Evolutionary conservation across 148 eudicot species (phyloP).

Genomic region (Chenopodium quinoa): DNA sequence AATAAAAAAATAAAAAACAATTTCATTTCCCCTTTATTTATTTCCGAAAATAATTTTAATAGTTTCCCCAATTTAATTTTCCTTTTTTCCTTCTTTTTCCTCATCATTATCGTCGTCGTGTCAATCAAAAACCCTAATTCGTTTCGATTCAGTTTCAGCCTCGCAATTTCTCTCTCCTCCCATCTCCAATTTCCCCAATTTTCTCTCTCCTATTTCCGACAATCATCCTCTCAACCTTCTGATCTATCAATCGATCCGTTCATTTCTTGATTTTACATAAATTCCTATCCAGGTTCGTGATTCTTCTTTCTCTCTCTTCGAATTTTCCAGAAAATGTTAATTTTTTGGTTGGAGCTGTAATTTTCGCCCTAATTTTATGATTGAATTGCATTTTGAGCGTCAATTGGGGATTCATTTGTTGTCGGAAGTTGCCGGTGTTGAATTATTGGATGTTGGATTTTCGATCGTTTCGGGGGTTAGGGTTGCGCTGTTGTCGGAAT

Average conservation of each 20-base stretch:
- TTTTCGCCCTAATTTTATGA: not conserved
- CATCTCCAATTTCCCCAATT: not conserved
- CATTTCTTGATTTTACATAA: conserved; percentile 7
- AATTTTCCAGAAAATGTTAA: not conserved
- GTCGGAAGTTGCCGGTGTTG: not conserved
- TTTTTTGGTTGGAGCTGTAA: not conserved
- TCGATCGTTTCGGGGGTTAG: conserved; percentile 16
- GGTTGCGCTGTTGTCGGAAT: not conserved
- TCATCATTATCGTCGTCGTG: conserved; percentile 26
- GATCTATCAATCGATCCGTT: conserved; percentile 23
- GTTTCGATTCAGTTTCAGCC: conserved; percentile 47
- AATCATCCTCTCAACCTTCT: conserved; percentile 1
- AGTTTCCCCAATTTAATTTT: not conserved
- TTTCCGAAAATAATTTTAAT: not conserved
- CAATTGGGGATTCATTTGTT: not conserved
- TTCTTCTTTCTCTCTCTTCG: conserved; percentile 6
- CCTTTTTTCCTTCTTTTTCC: not conserved
- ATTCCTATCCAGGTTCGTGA: conserved; percentile 27
- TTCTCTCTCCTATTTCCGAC: conserved; percentile 19
- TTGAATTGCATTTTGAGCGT: not conserved
- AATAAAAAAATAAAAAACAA: not conserved
- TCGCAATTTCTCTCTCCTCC: conserved; percentile 36
- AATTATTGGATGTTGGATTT: not conserved
- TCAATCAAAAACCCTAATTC: conserved; percentile 53
- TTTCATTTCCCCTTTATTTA: not conserved